phyloP scores from a whole-genome alignment of 768 basidiomycete genomes.

The Boletus huronensis region DNA sequence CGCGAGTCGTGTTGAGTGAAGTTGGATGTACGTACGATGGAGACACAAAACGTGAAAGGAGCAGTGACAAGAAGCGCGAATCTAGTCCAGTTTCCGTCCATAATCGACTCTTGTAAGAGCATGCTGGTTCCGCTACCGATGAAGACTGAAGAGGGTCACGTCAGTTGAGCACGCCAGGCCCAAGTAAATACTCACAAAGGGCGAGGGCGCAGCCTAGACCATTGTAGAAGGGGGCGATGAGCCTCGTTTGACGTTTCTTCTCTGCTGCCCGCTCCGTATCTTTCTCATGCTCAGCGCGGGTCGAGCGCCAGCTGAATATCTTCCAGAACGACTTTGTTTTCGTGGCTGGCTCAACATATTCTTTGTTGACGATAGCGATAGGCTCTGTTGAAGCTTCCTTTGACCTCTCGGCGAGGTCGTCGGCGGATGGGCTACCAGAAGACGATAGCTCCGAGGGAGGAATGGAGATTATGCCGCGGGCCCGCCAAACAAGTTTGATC shows the following conservation, averaged over 20 bases:
- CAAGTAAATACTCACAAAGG: slow-evolving; percentile 45
- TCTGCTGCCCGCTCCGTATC: slow-evolving; percentile 53
- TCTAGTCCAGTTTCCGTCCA: slow-evolving; percentile 61
- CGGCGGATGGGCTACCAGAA: slow-evolving; percentile 49
- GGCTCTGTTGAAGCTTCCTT: slow-evolving; percentile 20
- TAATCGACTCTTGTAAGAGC: slow-evolving; percentile 60
- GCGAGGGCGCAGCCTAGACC: slow-evolving; percentile 67
- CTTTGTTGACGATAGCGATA: slow-evolving; percentile 6
- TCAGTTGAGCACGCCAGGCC: slow-evolving; percentile 3
- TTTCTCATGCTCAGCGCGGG: slow-evolving; percentile 31
- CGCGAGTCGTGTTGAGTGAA: background rate
- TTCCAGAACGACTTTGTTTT: slow-evolving; percentile 14
- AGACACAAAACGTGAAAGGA: slow-evolving; percentile 75
- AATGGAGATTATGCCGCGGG: slow-evolving; percentile 36
- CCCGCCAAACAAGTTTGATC: slow-evolving; percentile 77
- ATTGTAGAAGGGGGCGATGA: slow-evolving; percentile 70
- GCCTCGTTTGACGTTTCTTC: slow-evolving; percentile 46
- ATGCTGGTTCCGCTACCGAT: slow-evolving; percentile 56
- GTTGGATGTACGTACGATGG: slow-evolving; percentile 48
- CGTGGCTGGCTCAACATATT: background rate
- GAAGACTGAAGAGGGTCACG: slow-evolving; percentile 48
- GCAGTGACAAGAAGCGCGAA: slow-evolving; percentile 63
- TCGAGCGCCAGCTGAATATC: slow-evolving; percentile 46
- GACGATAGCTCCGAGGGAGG: slow-evolving; percentile 39
- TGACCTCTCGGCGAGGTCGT: slow-evolving; percentile 52